These are phyloP conservation scores for Hylodesmum podocarpum DNA, from an alignment of 306 rosid genomes.

Conservation along the genomic window DNA sequence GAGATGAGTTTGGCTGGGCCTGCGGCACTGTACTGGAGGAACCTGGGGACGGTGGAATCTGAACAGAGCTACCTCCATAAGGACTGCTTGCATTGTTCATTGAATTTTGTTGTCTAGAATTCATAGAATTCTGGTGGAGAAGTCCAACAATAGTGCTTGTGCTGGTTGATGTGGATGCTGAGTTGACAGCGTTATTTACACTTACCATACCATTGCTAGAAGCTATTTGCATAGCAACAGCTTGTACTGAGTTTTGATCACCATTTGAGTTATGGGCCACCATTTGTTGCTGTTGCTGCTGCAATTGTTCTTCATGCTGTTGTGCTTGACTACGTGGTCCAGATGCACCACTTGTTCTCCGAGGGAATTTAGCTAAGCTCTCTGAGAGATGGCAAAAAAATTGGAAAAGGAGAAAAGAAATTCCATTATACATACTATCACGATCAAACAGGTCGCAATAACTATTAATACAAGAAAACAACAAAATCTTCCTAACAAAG, in stretches of 20 bases:
- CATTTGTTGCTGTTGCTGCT: constrained; percentile 58
- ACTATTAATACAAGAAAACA: not conserved
- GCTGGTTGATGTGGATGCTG: constrained; percentile 73
- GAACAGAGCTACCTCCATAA: constrained; percentile 80
- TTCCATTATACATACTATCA: not conserved
- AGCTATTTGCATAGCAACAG: constrained; percentile 61
- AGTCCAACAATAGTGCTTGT: constrained; percentile 95
- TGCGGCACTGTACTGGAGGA: constrained; percentile 73
- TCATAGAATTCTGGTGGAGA: constrained; percentile 95
- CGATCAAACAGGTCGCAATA: constrained; percentile 29
- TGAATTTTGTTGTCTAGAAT: constrained; percentile 75
- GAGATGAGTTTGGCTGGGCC: constrained; percentile 68
- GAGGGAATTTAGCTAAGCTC: constrained; percentile 88
- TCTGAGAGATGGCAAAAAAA: constrained; percentile 47
- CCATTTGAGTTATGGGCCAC: constrained; percentile 53
- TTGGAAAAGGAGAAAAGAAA: not conserved
- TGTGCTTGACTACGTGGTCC: constrained; percentile 72
- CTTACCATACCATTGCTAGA: constrained; percentile 74
- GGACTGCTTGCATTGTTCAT: constrained; percentile 84
- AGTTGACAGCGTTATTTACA: constrained; percentile 63
- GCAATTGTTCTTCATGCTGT: constrained; percentile 66
- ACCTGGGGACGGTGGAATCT: constrained; percentile 93
- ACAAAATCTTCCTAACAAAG: not conserved
- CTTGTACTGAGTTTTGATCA: constrained; percentile 61
- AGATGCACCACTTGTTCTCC: constrained; percentile 65